Percentiles rank a stretch among this genome's conserved stretches.
These are phyloP conservation scores for Penicillium mononematosum DNA, from an alignment of 495 filamentous ascomycete species.

Conservation along the genomic window DNA sequence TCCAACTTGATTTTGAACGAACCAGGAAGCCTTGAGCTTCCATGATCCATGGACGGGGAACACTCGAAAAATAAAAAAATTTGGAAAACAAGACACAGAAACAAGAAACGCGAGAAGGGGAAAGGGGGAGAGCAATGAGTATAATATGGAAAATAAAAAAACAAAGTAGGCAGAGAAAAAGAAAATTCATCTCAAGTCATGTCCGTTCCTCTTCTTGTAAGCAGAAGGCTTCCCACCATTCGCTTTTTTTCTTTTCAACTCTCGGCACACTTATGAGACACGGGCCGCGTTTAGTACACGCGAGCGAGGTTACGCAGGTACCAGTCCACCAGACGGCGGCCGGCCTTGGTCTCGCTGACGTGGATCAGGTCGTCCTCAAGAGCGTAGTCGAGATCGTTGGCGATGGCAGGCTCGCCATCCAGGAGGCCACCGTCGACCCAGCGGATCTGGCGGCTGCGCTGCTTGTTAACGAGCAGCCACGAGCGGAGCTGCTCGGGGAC, in stretches of 20 bases:
- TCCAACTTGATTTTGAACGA: slow-evolving; percentile 34
- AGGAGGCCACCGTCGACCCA: slow-evolving; percentile 88
- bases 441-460: slow-evolving; percentile 91
- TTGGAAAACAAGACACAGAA: slow-evolving; percentile 19
- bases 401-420: slow-evolving; percentile 87
- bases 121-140: slow-evolving; percentile 18
- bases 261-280: slow-evolving; percentile 18
- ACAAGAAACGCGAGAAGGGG: slow-evolving; percentile 23
- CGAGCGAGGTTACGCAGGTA: slow-evolving; percentile 94
- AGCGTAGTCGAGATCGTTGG: slow-evolving; percentile 93
- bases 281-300: slow-evolving; percentile 65
- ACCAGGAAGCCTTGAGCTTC: slow-evolving; percentile 19
- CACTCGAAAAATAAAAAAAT: slow-evolving; percentile 26
- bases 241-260: slow-evolving; percentile 25
- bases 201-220: slow-evolving; percentile 32
- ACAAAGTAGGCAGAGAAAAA: slow-evolving; percentile 27
- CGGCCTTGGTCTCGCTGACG: slow-evolving; percentile 97
- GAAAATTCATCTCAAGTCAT: slow-evolving; percentile 38
- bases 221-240: slow-evolving; percentile 26
- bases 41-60: slow-evolving; percentile 20
- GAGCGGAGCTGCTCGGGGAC: slow-evolving; percentile 84
- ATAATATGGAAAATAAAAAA: slow-evolving; percentile 24
- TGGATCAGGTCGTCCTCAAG: slow-evolving; percentile 97
- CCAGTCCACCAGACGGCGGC: slow-evolving; percentile 95
- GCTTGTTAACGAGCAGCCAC: slow-evolving; percentile 95